phyloP scores from a whole-genome alignment of 768 basidiomycete genomes.

The Tremella yokohamensis region DNA sequence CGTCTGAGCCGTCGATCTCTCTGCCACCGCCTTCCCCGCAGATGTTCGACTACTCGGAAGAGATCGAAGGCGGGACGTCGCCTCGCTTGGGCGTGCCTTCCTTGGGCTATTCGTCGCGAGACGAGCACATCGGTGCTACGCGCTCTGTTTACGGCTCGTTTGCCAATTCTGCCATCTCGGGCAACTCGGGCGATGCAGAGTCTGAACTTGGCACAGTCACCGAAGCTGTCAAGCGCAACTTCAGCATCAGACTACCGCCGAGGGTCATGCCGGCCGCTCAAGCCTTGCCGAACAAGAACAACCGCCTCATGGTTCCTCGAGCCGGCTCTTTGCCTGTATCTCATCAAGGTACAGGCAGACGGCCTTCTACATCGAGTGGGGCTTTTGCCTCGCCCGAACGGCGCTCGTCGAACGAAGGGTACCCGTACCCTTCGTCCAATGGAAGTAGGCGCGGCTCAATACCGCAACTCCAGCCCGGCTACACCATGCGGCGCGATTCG shows the following conservation, averaged over 20 bases:
- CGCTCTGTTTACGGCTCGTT: constrained; percentile 26
- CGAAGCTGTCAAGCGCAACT: constrained; percentile 35
- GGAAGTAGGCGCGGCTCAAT: not conserved
- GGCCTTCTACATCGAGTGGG: too few relatives aligned
- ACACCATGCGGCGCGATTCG: constrained; percentile 3
- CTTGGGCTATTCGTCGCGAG: constrained; percentile 1
- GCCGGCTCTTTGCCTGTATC: constrained; percentile 5
- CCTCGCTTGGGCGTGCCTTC: not conserved
- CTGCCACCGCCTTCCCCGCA: not conserved
- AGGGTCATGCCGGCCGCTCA: not conserved
- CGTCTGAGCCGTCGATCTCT: not conserved
- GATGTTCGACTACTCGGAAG: constrained; percentile 4
- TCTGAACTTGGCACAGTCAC: constrained; percentile 37
- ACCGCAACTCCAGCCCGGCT: constrained; percentile 1
- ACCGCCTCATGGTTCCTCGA: constrained; percentile 8
- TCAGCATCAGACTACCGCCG: constrained; percentile 16
- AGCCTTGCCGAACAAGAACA: too few relatives aligned
- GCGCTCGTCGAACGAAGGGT: not conserved
- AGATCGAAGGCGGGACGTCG: not conserved
- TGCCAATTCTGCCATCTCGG: constrained; percentile 23
- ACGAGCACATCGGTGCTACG: constrained; percentile 9
- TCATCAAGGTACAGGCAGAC: too few relatives aligned
- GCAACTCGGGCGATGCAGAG: constrained; percentile 29
- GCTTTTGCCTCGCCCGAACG: not conserved
- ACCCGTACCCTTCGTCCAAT: constrained; percentile 7